Evolutionary conservation across 129 eudicot genomes (phyloP).

Genomic region (Flaveria bidentis): DNA sequence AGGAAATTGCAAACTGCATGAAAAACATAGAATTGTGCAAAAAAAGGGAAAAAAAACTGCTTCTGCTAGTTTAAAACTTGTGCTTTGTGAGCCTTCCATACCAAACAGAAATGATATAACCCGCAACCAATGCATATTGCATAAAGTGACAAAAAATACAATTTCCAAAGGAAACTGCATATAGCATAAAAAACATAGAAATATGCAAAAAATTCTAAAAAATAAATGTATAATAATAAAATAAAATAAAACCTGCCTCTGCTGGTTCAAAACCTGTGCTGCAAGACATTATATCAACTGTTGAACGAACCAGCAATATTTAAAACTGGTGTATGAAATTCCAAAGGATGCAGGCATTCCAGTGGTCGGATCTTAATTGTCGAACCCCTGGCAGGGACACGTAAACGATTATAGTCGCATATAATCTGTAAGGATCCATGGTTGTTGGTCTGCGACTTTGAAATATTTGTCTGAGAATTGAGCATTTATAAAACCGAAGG

Average conservation of each 20-base stretch:
- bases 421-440: conserved; percentile 87
- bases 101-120: conserved; percentile 14
- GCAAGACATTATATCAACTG: conserved; percentile 79
- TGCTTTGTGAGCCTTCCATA: conserved; percentile 62
- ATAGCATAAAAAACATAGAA: too few relatives aligned
- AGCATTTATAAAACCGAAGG: neutral
- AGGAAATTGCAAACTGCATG: too few relatives aligned
- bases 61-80: conserved; percentile 91
- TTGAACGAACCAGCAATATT: conserved; percentile 74
- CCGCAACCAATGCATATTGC: neutral
- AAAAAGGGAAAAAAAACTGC: conserved; percentile 37
- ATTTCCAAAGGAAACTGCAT: too few relatives aligned
- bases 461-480: neutral
- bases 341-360: conserved; percentile 83
- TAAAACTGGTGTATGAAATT: conserved; percentile 73
- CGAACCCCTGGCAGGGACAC: conserved; percentile 78
- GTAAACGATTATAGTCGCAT: conserved; percentile 72
- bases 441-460: conserved; percentile 59
- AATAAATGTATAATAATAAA: too few relatives aligned
- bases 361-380: conserved; percentile 75
- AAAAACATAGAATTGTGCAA: conserved; percentile 5
- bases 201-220: too few relatives aligned
- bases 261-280: conserved; percentile 78
- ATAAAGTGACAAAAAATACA: too few relatives aligned
- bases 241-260: conserved; percentile 51